Conservation (phyloP, 2,329 filamentous ascomycete genomes). For the Acephala macrosclerotiorum region DNA sequence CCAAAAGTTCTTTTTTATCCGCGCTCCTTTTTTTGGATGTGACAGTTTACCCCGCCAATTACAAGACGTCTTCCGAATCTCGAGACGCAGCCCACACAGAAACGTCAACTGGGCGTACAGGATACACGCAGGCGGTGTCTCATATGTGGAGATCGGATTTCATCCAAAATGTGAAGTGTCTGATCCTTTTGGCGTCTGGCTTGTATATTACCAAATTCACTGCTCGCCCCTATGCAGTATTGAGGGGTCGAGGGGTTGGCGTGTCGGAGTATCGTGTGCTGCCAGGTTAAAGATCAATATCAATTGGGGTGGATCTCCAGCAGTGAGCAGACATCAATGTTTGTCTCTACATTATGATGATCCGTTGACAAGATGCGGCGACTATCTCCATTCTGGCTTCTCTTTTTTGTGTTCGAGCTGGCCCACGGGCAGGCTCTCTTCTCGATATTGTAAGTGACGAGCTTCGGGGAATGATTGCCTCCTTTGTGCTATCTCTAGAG, state of each 20-base stretch:
- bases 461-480: too few relatives aligned
- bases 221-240: not conserved
- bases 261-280: not conserved
- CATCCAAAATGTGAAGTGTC: constrained; percentile 1
- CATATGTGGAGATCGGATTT: not conserved
- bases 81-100: not conserved
- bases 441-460: not conserved
- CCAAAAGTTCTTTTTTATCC: not conserved
- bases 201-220: not conserved
- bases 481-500: too few relatives aligned
- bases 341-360: not conserved
- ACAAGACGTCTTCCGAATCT: not conserved
- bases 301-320: not conserved
- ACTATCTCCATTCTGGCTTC: not conserved
- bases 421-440: constrained; percentile 1
- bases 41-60: not conserved
- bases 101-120: not conserved
- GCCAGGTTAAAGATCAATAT: not conserved
- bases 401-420: not conserved
- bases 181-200: not conserved
- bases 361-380: not conserved
- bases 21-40: not conserved
- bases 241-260: not conserved
- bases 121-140: not conserved
- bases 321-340: not conserved